Evolutionary conservation across 352 stramenopile species (phyloP).

Genomic region (Phytophthora sansomeana): DNA sequence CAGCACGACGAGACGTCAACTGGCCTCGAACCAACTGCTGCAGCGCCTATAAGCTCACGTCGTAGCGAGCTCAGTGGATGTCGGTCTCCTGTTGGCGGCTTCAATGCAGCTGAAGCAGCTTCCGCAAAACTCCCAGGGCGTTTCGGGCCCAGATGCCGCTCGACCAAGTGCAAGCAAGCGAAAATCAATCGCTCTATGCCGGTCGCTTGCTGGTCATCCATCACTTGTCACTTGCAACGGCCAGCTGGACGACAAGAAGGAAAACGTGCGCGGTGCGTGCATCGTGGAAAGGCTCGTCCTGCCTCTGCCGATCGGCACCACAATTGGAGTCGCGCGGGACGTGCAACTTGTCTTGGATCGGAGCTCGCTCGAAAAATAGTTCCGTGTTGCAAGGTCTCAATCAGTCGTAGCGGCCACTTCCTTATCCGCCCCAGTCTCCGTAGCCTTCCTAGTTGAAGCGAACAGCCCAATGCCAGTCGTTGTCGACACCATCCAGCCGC

Average conservation of each 20-base stretch:
- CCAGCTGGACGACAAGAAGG: slow-evolving; percentile 36
- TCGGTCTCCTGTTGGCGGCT: not conserved
- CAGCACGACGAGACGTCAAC: slow-evolving; percentile 5
- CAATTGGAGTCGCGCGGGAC: slow-evolving; percentile 10
- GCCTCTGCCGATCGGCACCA: slow-evolving; percentile 32
- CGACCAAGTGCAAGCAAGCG: slow-evolving; percentile 5
- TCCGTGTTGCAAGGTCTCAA: slow-evolving; percentile 8
- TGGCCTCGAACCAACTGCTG: slow-evolving; percentile 5
- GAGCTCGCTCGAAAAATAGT: slow-evolving; percentile 5
- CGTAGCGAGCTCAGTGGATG: not conserved
- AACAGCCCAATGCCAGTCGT: slow-evolving; percentile 30
- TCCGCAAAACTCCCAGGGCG: not conserved
- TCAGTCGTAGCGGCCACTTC: slow-evolving; percentile 5
- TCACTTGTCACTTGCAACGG: slow-evolving; percentile 32
- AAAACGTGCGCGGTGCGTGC: slow-evolving; percentile 3
- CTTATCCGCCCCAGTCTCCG: slow-evolving; percentile 4
- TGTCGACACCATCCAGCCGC: slow-evolving; percentile 38
- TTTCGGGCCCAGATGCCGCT: not conserved
- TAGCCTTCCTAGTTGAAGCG: not conserved
- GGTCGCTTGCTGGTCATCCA: slow-evolving; percentile 29
- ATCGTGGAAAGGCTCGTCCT: slow-evolving; percentile 24
- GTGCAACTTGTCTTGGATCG: not conserved
- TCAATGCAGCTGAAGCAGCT: not conserved
- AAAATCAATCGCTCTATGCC: slow-evolving; percentile 34
- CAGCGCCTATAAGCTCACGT: slow-evolving; percentile 3